phyloP scores from a whole-genome alignment of 352 stramenopile species.

The Pythium folliculosum region DNA sequence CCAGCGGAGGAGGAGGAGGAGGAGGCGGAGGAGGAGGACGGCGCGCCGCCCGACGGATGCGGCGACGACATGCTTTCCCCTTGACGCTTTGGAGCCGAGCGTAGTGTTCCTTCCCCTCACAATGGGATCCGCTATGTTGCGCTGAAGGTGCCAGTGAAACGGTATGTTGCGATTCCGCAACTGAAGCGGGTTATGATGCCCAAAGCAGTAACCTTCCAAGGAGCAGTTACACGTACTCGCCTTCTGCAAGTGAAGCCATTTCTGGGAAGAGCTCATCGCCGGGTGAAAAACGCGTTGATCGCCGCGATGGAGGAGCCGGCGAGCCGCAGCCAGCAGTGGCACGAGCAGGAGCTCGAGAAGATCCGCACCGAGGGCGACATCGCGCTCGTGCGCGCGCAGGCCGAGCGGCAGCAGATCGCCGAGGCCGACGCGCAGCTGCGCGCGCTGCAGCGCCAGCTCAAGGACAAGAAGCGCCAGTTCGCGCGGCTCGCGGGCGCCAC shows the following conservation, averaged over 20 bases:
- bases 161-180: too few relatives aligned
- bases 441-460: conserved; percentile 81
- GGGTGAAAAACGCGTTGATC: too few relatives aligned
- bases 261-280: background rate
- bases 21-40: background rate
- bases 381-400: conserved; percentile 64
- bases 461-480: conserved; percentile 84
- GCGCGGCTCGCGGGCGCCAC: conserved; percentile 26
- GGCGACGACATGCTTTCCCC: conserved; percentile 1
- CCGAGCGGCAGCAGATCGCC: conserved; percentile 89
- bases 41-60: background rate
- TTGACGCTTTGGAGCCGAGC: background rate
- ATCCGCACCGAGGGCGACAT: conserved; percentile 72
- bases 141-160: too few relatives aligned
- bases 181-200: too few relatives aligned
- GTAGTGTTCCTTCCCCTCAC: background rate
- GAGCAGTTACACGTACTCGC: background rate
- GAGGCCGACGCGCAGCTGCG: conserved; percentile 86
- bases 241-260: conserved; percentile 2
- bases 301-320: conserved; percentile 20
- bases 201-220: too few relatives aligned
- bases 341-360: conserved; percentile 89
- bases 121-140: background rate
- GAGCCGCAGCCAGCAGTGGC: conserved; percentile 28
- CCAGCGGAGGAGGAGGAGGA: conserved; percentile 11